Conservation (phyloP, 2,329 filamentous ascomycete species). For the Ophiocordyceps robertsii region DNA sequence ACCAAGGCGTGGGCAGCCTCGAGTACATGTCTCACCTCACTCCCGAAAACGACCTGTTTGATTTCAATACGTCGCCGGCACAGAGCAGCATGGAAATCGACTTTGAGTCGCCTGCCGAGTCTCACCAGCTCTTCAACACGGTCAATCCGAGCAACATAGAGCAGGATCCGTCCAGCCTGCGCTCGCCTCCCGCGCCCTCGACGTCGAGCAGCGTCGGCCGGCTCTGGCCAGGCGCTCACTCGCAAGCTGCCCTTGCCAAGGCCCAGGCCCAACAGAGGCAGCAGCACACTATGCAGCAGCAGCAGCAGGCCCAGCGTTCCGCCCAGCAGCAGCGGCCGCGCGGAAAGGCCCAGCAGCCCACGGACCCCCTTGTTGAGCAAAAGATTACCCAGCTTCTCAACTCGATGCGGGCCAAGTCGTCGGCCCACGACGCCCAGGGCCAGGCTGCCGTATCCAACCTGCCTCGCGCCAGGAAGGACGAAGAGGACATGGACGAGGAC, state of each 20-base stretch:
- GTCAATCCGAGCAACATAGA: constrained; percentile 66
- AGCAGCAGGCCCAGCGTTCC: constrained; percentile 30
- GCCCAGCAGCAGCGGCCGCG: constrained; percentile 34
- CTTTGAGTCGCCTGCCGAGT: constrained; percentile 30
- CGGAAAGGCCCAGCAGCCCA: constrained; percentile 35
- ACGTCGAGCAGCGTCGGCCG: constrained; percentile 47
- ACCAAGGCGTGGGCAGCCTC: constrained; percentile 33
- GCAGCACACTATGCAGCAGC: constrained; percentile 29
- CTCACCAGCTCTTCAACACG: constrained; percentile 51
- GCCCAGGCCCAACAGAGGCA: constrained; percentile 57
- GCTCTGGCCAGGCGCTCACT: constrained; percentile 88
- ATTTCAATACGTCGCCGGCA: constrained; percentile 58
- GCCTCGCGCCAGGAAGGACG: constrained; percentile 72
- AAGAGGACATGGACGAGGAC: constrained; percentile 98
- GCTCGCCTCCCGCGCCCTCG: constrained; percentile 27
- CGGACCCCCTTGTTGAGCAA: constrained; percentile 70
- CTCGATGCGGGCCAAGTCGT: constrained; percentile 71
- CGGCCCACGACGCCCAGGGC: constrained; percentile 30
- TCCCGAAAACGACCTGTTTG: constrained; percentile 52
- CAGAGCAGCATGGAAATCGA: constrained; percentile 51
- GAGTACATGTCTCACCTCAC: constrained; percentile 43
- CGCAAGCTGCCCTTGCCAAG: constrained; percentile 70
- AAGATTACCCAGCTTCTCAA: constrained; percentile 88
- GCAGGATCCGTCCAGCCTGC: constrained; percentile 34
- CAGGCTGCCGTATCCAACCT: constrained; percentile 50